Evolutionary conservation across 2,329 filamentous ascomycete species (phyloP).

Genomic region (Cordyceps militaris): DNA sequence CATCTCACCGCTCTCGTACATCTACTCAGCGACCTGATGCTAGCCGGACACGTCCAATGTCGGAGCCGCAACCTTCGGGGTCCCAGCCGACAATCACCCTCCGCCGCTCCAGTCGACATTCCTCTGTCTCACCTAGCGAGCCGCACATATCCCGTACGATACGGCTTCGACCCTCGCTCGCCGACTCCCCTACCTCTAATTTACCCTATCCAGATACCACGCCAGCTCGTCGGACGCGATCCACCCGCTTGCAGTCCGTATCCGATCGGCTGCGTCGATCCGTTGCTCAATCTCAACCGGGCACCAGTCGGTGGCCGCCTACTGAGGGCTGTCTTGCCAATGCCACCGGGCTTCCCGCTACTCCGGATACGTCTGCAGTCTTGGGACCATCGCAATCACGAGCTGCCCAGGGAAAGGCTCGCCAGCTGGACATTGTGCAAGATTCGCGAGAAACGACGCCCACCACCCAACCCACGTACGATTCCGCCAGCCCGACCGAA

Average conservation of each 20-base stretch:
- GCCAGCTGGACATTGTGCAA: constrained; percentile 34
- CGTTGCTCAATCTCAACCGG: constrained; percentile 16
- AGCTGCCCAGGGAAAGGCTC: constrained; percentile 32
- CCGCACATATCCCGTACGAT: constrained; percentile 25
- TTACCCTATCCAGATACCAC: constrained; percentile 14
- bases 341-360: constrained; percentile 37
- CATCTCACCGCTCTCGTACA: not conserved
- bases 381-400: constrained; percentile 24
- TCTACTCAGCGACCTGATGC: not conserved
- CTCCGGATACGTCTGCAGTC: constrained; percentile 51
- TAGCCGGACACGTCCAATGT: not conserved
- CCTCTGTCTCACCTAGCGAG: constrained; percentile 29
- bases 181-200: constrained; percentile 25
- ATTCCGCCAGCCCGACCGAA: constrained; percentile 44
- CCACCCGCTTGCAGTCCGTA: constrained; percentile 23
- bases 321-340: constrained; percentile 4
- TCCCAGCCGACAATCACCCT: constrained; percentile 4
- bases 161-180: constrained; percentile 22
- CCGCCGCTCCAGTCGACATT: constrained; percentile 23
- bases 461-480: constrained; percentile 34
- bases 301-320: constrained; percentile 10
- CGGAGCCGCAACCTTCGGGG: not conserved
- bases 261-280: constrained; percentile 31
- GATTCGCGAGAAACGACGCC: constrained; percentile 39
- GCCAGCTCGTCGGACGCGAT: constrained; percentile 20